Conservation (phyloP, 768 basidiomycete species). For the Tylopilus plumbeoviolaceoides region DNA sequence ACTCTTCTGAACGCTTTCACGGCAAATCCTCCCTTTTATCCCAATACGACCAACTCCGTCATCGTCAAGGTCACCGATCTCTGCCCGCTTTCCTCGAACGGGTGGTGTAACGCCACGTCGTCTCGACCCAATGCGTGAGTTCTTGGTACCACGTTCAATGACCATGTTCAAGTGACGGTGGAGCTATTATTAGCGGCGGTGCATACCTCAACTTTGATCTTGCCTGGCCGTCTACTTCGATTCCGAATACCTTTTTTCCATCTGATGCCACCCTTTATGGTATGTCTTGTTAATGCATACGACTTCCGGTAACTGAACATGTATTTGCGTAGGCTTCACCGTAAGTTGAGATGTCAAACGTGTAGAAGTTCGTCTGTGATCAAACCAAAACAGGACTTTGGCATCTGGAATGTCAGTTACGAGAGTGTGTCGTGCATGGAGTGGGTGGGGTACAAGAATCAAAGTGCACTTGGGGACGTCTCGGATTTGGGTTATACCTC, state of each 20-base stretch:
- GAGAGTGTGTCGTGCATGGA: slow-evolving; percentile 56
- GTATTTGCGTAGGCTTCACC: slow-evolving; percentile 33
- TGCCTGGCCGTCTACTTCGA: slow-evolving; percentile 68
- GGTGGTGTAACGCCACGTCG: slow-evolving; percentile 71
- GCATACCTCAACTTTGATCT: slow-evolving; percentile 79
- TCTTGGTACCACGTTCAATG: background rate
- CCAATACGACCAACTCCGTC: slow-evolving; percentile 53
- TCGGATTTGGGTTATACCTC: slow-evolving; percentile 50
- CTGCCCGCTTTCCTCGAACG: slow-evolving; percentile 58
- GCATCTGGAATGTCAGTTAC: slow-evolving; percentile 82
- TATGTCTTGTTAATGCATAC: slow-evolving; percentile 14
- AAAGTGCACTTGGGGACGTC: slow-evolving; percentile 67
- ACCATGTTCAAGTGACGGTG: background rate
- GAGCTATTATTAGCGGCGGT: slow-evolving; percentile 47
- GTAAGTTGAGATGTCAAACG: slow-evolving; percentile 23
- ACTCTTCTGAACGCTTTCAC: slow-evolving; percentile 67
- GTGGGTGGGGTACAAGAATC: slow-evolving; percentile 61
- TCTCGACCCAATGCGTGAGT: slow-evolving; percentile 61
- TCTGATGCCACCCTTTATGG: slow-evolving; percentile 67
- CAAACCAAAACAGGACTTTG: slow-evolving; percentile 58
- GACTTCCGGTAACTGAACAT: slow-evolving; percentile 28
- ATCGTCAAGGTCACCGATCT: slow-evolving; percentile 79
- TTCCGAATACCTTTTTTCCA: slow-evolving; percentile 72
- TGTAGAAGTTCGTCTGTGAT: background rate
- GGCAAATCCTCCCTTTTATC: slow-evolving; percentile 66